A percentile compares a stretch with the other conserved stretches of the same genome.
phyloP scores from a whole-genome alignment of 2,329 filamentous ascomycete genomes.

The Phialophora expanda region DNA sequence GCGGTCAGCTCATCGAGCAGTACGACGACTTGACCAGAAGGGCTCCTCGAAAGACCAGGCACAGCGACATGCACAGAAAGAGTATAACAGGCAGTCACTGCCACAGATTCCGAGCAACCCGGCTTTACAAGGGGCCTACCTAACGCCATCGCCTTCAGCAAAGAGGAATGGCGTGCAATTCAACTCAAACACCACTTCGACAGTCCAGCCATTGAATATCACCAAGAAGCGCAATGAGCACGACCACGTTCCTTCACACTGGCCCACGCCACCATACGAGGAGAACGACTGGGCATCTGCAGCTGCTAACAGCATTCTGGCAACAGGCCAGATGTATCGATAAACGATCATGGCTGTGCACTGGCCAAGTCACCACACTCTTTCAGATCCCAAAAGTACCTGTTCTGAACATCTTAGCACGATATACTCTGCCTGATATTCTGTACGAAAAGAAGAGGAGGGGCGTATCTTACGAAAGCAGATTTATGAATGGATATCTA shows the following conservation, averaged over 20 bases:
- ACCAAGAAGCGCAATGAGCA: conserved; percentile 62
- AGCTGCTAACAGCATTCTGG: conserved; percentile 80
- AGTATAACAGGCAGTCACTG: conserved; percentile 45
- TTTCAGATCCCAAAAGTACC: conserved; percentile 27
- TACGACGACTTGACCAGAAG: conserved; percentile 68
- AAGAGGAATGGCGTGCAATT: conserved; percentile 79
- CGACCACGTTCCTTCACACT: conserved; percentile 68
- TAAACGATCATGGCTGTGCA: conserved; percentile 20
- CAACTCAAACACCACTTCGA: conserved; percentile 57
- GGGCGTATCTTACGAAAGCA: conserved; percentile 26
- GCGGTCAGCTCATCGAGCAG: conserved; percentile 74
- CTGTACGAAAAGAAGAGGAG: conserved; percentile 38
- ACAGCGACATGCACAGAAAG: conserved; percentile 39
- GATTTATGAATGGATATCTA: conserved; percentile 22
- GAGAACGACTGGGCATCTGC: conserved; percentile 89
- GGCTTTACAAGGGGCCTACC: conserved; percentile 55
- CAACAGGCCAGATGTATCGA: conserved; percentile 58
- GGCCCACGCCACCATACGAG: conserved; percentile 94
- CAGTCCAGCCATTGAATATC: conserved; percentile 72
- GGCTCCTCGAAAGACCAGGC: conserved; percentile 51
- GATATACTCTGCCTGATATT: conserved; percentile 37
- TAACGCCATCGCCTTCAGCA: conserved; percentile 79
- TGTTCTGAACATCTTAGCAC: conserved; percentile 28
- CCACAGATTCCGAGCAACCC: conserved; percentile 38
- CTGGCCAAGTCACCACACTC: conserved; percentile 22